phyloP scores from a whole-genome alignment of 2,329 filamentous ascomycete genomes.

The Ophiostoma quercus region DNA sequence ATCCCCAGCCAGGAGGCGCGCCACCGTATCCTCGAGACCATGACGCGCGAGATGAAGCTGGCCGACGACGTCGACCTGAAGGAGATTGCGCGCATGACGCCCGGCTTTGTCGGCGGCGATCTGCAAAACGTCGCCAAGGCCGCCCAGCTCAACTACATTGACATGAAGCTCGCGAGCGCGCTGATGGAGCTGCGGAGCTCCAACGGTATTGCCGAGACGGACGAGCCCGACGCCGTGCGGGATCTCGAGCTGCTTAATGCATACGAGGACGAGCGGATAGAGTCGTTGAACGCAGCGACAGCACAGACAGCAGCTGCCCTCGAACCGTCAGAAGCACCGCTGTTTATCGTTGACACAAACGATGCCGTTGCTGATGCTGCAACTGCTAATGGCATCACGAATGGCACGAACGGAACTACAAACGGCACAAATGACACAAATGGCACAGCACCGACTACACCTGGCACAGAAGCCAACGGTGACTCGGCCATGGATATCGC shows the following conservation, averaged over 20 bases:
- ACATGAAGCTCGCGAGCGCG: conserved; percentile 3
- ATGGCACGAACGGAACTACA: not conserved
- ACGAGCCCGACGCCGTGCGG: not conserved
- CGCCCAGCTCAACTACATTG: conserved; percentile 32
- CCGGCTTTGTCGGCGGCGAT: conserved; percentile 91
- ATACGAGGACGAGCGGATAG: conserved; percentile 8
- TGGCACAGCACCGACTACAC: not conserved
- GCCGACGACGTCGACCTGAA: conserved; percentile 67
- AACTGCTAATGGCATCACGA: not conserved
- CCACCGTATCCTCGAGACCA: conserved; percentile 68
- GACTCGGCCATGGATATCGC: not conserved
- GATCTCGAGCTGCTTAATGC: conserved; percentile 22
- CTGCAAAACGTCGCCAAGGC: conserved; percentile 58
- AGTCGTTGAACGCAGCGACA: not conserved
- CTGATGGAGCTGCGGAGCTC: conserved; percentile 17
- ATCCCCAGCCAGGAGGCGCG: conserved; percentile 76
- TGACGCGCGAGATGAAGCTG: conserved; percentile 62
- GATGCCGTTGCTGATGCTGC: conserved; percentile 4
- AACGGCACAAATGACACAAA: not conserved
- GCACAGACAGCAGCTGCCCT: conserved; percentile 21
- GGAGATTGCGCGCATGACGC: conserved; percentile 73
- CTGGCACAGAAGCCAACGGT: not conserved
- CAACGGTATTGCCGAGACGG: not conserved
- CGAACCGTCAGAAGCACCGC: not conserved
- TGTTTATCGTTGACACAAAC: not conserved